phyloP scores from a whole-genome alignment of 2,329 filamentous ascomycete species.

The Nemania sp. region DNA sequence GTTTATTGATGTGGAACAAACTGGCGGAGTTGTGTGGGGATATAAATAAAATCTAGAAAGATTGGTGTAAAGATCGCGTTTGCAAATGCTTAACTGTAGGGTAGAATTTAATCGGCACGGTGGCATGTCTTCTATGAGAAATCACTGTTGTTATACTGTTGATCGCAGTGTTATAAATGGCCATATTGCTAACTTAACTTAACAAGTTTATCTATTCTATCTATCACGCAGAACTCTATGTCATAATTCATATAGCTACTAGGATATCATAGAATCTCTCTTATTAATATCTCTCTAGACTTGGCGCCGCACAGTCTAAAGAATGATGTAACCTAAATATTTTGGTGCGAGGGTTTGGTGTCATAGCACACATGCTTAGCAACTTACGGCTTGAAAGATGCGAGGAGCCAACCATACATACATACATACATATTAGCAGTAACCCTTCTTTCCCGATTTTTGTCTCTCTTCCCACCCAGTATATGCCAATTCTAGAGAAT shows the following conservation, averaged over 20 bases:
- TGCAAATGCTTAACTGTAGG: no score
- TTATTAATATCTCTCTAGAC: neutral
- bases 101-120: no score
- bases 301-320: neutral
- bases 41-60: no score
- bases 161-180: no score
- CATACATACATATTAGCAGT: constrained; percentile 7
- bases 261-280: neutral
- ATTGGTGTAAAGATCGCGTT: no score
- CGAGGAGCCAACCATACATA: constrained; percentile 3
- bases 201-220: neutral
- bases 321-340: neutral
- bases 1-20: neutral
- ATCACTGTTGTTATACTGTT: no score
- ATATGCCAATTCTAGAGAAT: constrained; percentile 24
- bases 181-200: no score
- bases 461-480: constrained; percentile 18
- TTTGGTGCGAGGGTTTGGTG: neutral
- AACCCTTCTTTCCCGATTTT: constrained; percentile 3
- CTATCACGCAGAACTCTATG: neutral
- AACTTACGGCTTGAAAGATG: constrained; percentile 2
- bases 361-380: constrained; percentile 1
- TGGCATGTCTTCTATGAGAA: no score
- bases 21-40: no score
- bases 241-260: neutral